These are phyloP conservation scores for Martensiomyces pterosporus DNA, from an alignment of 192 early-diverging fungal species.

Conservation along the genomic window DNA sequence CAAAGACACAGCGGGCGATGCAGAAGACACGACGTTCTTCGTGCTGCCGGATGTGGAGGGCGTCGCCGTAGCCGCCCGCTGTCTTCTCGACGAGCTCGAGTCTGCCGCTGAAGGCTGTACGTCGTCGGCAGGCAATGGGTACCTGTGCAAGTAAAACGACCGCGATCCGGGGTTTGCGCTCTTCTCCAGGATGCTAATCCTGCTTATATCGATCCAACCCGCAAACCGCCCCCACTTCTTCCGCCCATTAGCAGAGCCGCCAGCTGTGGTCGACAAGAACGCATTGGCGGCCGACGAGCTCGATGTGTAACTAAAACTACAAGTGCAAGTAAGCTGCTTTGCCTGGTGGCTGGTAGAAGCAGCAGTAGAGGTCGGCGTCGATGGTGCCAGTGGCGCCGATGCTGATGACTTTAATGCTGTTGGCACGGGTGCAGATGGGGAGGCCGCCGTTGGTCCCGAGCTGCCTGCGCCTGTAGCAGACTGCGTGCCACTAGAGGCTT, in stretches of 20 bases:
- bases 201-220: conserved; percentile 44
- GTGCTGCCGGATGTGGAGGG: background rate
- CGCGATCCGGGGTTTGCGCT: conserved; percentile 29
- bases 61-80: conserved; percentile 20
- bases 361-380: background rate
- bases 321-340: conserved; percentile 7
- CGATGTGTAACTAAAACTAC: conserved; percentile 3
- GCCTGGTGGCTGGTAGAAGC: background rate
- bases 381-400: no score
- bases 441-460: background rate
- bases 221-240: conserved; percentile 46
- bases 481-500: no score
- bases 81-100: conserved; percentile 2
- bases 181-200: conserved; percentile 45
- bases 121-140: conserved; percentile 17
- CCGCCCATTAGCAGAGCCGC: conserved; percentile 14
- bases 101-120: conserved; percentile 3
- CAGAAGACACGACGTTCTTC: conserved; percentile 8
- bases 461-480: background rate
- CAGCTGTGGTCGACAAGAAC: conserved; percentile 30
- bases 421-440: no score
- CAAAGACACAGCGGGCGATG: conserved; percentile 39
- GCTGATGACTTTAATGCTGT: no score
- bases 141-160: conserved; percentile 41
- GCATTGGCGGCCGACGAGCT: conserved; percentile 17